A percentile compares a stretch with the other conserved stretches of the same genome.
Evolutionary conservation across 495 filamentous ascomycete species (phyloP).

Genomic region (Bathelium albidoporum): DNA sequence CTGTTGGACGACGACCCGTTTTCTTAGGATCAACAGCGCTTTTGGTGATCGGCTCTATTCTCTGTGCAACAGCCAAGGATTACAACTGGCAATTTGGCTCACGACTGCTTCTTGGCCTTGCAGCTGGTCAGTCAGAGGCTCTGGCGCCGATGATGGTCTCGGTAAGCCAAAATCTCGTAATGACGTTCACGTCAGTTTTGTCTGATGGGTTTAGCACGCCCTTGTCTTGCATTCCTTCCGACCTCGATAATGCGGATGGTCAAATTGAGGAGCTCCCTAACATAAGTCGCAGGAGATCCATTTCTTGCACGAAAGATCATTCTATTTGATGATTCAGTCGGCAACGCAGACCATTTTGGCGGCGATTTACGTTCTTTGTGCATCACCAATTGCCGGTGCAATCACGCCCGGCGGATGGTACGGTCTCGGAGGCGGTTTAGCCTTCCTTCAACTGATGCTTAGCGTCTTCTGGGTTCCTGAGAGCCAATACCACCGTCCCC

Average conservation of each 20-base stretch:
- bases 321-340: slow-evolving; percentile 29
- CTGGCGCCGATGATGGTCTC: slow-evolving; percentile 35
- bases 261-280: background rate
- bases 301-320: slow-evolving; percentile 31
- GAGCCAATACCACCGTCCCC: slow-evolving; percentile 9
- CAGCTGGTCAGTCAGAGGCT: slow-evolving; percentile 30
- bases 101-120: slow-evolving; percentile 27
- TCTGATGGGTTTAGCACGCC: no score
- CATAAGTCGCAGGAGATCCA: slow-evolving; percentile 27
- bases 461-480: slow-evolving; percentile 14
- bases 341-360: slow-evolving; percentile 27
- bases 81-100: slow-evolving; percentile 19
- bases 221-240: slow-evolving; percentile 19
- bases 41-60: slow-evolving; percentile 11
- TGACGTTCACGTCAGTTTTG: no score
- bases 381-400: slow-evolving; percentile 30
- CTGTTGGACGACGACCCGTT: slow-evolving; percentile 33
- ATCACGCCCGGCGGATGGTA: slow-evolving; percentile 34
- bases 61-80: slow-evolving; percentile 7
- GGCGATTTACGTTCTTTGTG: slow-evolving; percentile 26
- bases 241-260: slow-evolving; percentile 1
- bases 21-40: slow-evolving; percentile 27
- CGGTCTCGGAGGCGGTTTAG: slow-evolving; percentile 26
- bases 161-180: no score
- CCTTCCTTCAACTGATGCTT: slow-evolving; percentile 11